Percentiles rank a stretch among this genome's conserved stretches.
phyloP scores from a whole-genome alignment of 1,284 basidiomycete genomes.

The Rhodotorula sp. region DNA sequence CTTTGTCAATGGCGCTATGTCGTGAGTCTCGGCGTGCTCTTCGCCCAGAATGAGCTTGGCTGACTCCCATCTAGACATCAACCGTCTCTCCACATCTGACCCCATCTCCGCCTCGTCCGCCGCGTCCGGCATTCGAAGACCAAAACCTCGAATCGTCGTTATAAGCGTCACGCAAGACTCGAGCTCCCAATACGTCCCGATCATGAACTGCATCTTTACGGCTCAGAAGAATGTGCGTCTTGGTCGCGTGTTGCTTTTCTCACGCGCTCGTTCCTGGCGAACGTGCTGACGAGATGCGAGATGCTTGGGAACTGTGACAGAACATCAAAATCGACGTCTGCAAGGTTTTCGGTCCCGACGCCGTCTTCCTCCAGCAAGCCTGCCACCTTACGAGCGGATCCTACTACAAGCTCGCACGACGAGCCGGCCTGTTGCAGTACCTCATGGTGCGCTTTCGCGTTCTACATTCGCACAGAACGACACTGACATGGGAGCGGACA shows the following conservation, averaged over 20 bases:
- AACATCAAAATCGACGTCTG: conserved; percentile 95
- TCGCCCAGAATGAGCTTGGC: background rate
- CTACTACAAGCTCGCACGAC: conserved; percentile 78
- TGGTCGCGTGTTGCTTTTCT: background rate
- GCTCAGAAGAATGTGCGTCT: conserved; percentile 84
- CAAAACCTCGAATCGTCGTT: conserved; percentile 73
- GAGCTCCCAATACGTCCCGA: conserved; percentile 84
- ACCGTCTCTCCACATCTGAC: conserved; percentile 59
- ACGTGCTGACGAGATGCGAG: no score
- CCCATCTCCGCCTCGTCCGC: conserved; percentile 11
- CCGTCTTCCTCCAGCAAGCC: conserved; percentile 96
- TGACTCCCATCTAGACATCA: conserved; percentile 65
- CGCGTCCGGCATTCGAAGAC: conserved; percentile 22
- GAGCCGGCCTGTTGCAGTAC: conserved; percentile 80
- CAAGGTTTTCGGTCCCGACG: conserved; percentile 83
- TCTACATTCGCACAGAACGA: background rate
- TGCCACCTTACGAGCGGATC: conserved; percentile 91
- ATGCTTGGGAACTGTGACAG: conserved; percentile 51
- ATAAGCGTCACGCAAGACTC: conserved; percentile 87
- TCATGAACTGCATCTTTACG: conserved; percentile 99
- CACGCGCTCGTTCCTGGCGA: background rate
- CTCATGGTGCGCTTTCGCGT: conserved; percentile 62
- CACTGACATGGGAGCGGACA: conserved; percentile 46
- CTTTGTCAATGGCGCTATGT: conserved; percentile 83
- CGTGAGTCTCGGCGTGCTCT: conserved; percentile 57